These are phyloP conservation scores for Haplographium delicatum DNA, from an alignment of 495 filamentous ascomycete genomes.

Conservation along the genomic window DNA sequence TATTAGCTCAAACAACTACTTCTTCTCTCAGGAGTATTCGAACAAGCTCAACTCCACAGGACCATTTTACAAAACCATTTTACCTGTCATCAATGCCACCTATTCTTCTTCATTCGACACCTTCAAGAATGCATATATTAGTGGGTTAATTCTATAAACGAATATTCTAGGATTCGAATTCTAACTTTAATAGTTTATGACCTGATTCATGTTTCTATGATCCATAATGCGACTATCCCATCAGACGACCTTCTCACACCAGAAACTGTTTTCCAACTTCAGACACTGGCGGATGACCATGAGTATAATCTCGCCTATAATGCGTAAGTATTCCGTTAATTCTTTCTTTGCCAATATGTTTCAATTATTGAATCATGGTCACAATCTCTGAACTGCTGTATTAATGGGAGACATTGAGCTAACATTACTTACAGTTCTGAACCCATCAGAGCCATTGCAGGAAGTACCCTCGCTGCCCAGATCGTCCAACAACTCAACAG, in stretches of 20 bases:
- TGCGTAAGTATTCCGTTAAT: too few species aligned
- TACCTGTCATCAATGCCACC: conserved; percentile 27
- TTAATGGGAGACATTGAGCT: too few species aligned
- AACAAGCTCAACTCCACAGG: conserved; percentile 12
- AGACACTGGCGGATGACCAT: conserved; percentile 60
- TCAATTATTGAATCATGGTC: too few species aligned
- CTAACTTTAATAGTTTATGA: conserved; percentile 58
- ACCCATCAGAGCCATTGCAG: conserved; percentile 45
- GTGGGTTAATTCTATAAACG: conserved; percentile 3
- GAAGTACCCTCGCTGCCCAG: conserved; percentile 38
- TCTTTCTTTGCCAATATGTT: too few species aligned
- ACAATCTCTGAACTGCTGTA: too few species aligned
- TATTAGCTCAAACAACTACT: conserved; percentile 60
- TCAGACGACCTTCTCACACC: conserved; percentile 35
- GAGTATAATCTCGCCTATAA: conserved; percentile 61
- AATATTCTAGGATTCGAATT: not conserved
- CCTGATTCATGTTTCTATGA: conserved; percentile 63
- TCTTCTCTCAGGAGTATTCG: conserved; percentile 35
- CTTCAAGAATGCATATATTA: conserved; percentile 22
- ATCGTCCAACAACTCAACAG: conserved; percentile 59
- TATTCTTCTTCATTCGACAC: conserved; percentile 17
- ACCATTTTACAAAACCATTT: conserved; percentile 19
- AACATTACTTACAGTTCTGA: too few species aligned
- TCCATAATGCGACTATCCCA: conserved; percentile 57
- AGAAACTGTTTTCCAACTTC: conserved; percentile 50